phyloP scores from a whole-genome alignment of 139 green algal species.

The Pleodorina starrii region DNA sequence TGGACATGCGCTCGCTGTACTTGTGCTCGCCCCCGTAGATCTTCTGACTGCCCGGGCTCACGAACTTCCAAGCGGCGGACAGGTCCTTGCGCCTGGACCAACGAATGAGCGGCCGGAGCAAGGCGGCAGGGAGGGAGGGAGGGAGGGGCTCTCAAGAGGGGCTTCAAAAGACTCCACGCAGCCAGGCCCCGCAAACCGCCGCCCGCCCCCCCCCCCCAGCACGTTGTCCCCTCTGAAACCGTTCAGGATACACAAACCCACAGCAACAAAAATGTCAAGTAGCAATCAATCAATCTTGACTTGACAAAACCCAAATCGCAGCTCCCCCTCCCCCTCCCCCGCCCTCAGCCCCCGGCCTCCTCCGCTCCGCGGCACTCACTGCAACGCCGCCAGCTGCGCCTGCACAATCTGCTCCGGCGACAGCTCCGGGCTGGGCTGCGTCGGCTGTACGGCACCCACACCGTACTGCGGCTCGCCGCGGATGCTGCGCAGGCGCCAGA shows the following conservation, averaged over 20 bases:
- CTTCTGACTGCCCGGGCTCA: constrained; percentile 37
- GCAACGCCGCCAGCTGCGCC: constrained; percentile 58
- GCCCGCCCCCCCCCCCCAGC: background rate
- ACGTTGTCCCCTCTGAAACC: background rate
- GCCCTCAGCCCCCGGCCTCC: too few relatives aligned
- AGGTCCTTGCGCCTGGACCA: constrained; percentile 28
- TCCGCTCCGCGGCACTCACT: constrained; percentile 34
- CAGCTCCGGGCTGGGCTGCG: constrained; percentile 51
- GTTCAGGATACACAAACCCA: background rate
- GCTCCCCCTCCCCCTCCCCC: too few relatives aligned
- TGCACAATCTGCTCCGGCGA: constrained; percentile 60
- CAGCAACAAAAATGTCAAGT: background rate
- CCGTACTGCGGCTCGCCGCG: constrained; percentile 23
- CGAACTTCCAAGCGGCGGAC: background rate
- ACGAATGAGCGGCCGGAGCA: background rate
- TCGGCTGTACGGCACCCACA: background rate
- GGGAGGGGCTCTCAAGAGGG: background rate
- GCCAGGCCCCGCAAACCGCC: background rate
- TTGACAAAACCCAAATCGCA: too few relatives aligned
- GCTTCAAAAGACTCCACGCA: background rate
- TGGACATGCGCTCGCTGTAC: constrained; percentile 20
- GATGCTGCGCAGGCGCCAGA: constrained; percentile 33
- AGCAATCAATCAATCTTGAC: too few relatives aligned
- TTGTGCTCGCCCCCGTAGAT: constrained; percentile 3
- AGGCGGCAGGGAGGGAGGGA: background rate